Conservation (phyloP, 441 rosid species). For the Kokia cookei region DNA sequence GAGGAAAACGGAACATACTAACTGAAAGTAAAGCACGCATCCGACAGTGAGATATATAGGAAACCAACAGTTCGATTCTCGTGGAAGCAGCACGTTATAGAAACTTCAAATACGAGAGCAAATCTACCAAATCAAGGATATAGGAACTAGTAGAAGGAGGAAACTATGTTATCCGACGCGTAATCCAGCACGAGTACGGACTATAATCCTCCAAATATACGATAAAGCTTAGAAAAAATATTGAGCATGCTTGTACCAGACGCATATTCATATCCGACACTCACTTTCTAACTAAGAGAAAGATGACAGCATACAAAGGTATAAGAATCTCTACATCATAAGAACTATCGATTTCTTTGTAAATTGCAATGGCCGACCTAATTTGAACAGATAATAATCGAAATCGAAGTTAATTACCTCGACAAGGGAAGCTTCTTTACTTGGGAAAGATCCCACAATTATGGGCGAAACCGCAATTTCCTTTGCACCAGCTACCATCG, state of each 20-base stretch:
- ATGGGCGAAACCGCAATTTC: constrained; percentile 85
- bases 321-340: neutral
- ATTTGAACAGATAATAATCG: neutral
- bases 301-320: neutral
- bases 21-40: constrained; percentile 1
- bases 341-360: neutral
- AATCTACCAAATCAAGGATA: neutral
- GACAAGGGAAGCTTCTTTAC: constrained; percentile 80
- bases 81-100: neutral
- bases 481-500: constrained; percentile 86
- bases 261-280: neutral
- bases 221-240: neutral
- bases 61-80: neutral
- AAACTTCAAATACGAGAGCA: neutral
- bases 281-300: neutral
- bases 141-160: neutral
- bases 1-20: neutral
- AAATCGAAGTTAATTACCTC: constrained; percentile 40
- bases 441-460: constrained; percentile 68
- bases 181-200: neutral
- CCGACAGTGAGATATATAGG: neutral
- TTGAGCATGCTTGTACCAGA: neutral
- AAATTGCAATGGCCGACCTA: neutral
- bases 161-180: neutral
- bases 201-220: neutral